A percentile compares a stretch with the other conserved stretches of the same genome.
These are phyloP conservation scores for Gentiana dahurica DNA, from an alignment of 257 asterid genomes.

Conservation along the genomic window DNA sequence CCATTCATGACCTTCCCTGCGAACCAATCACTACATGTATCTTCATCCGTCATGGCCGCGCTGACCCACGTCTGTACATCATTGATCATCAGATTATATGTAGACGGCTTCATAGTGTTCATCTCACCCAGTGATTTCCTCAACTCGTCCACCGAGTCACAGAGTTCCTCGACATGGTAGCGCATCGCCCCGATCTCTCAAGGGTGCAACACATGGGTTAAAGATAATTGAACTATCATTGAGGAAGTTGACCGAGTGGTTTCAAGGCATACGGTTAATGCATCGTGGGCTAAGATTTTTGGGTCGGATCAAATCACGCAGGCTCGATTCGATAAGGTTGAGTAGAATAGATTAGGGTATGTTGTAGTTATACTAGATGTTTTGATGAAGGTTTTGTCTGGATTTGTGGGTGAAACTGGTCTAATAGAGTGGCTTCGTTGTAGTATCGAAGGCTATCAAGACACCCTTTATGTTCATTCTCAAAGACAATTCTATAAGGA, in stretches of 20 bases:
- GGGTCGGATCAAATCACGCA: slow-evolving; percentile 34
- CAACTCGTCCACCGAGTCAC: slow-evolving; percentile 40
- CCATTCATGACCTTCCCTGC: slow-evolving; percentile 35
- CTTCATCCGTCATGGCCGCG: slow-evolving; percentile 75
- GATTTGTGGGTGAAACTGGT: slow-evolving; percentile 6
- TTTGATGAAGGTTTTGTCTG: slow-evolving; percentile 39
- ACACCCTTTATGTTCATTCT: too few relatives aligned
- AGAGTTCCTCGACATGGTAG: slow-evolving; percentile 59
- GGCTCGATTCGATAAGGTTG: slow-evolving; percentile 46
- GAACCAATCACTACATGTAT: slow-evolving; percentile 62
- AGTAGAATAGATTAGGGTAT: slow-evolving; percentile 59
- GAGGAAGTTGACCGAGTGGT: slow-evolving; percentile 32
- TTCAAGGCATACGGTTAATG: slow-evolving; percentile 40
- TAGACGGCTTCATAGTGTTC: slow-evolving; percentile 22
- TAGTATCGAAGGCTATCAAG: too few relatives aligned
- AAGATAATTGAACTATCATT: slow-evolving; percentile 31
- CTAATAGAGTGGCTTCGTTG: slow-evolving; percentile 32
- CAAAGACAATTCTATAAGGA: too few relatives aligned
- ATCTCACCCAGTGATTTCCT: slow-evolving; percentile 37
- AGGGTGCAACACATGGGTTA: slow-evolving; percentile 25
- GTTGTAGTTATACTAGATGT: slow-evolving; percentile 51
- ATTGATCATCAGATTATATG: slow-evolving; percentile 28
- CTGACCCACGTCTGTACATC: slow-evolving; percentile 76
- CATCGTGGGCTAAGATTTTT: slow-evolving; percentile 38
- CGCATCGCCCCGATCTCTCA: slow-evolving; percentile 53